phyloP scores from a whole-genome alignment of 345 rosid genomes.

The Capsella bursapastoris region DNA sequence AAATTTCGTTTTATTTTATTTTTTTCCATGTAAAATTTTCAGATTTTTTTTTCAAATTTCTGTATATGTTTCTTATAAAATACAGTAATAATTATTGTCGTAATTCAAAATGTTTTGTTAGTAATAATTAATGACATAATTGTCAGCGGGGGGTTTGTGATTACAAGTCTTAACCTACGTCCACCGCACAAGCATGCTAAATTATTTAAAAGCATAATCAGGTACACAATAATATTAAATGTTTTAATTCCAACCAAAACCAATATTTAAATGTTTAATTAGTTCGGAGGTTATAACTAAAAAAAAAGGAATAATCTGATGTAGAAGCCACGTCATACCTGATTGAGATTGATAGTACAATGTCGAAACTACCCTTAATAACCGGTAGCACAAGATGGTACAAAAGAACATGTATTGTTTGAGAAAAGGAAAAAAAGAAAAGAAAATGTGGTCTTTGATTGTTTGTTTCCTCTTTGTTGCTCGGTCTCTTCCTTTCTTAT shows the following conservation, averaged over 20 bases:
- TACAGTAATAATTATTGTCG: not conserved
- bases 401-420: slow-evolving; percentile 42
- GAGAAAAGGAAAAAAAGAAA: not conserved
- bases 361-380: slow-evolving; percentile 21
- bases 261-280: not conserved
- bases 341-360: slow-evolving; percentile 9
- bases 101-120: not conserved
- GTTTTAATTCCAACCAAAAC: too few relatives aligned
- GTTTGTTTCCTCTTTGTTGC: slow-evolving; percentile 26
- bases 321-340: slow-evolving; percentile 36
- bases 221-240: slow-evolving; percentile 17
- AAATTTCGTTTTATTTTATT: not conserved
- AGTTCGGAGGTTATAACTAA: slow-evolving; percentile 38
- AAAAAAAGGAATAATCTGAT: slow-evolving; percentile 34
- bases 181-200: slow-evolving; percentile 39
- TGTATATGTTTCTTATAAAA: not conserved
- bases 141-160: slow-evolving; percentile 14
- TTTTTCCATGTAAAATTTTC: too few relatives aligned
- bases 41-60: too few relatives aligned
- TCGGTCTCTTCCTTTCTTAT: slow-evolving; percentile 4
- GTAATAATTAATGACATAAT: not conserved
- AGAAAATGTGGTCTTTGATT: slow-evolving; percentile 12
- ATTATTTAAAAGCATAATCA: slow-evolving; percentile 40
- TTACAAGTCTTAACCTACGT: slow-evolving; percentile 16
- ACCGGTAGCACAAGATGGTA: slow-evolving; percentile 31